phyloP scores from a whole-genome alignment of 306 rosid genomes.

The Crotalaria pallida region DNA sequence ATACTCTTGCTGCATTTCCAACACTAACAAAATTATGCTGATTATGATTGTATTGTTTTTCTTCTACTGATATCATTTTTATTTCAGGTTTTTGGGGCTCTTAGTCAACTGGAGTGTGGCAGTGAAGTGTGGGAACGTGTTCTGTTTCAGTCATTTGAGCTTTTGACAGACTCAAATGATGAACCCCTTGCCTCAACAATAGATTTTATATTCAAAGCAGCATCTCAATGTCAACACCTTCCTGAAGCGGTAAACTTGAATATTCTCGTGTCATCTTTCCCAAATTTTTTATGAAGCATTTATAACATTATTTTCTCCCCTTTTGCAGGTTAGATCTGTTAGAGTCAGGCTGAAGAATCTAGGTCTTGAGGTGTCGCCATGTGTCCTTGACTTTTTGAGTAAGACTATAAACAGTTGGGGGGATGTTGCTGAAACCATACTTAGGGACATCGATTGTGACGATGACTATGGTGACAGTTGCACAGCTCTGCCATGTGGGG shows the following conservation, averaged over 20 bases:
- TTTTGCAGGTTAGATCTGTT: slow-evolving; percentile 81
- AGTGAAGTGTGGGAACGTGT: slow-evolving; percentile 95
- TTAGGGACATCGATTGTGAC: slow-evolving; percentile 87
- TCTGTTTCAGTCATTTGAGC: slow-evolving; percentile 71
- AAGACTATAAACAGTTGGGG: slow-evolving; percentile 97
- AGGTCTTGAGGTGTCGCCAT: slow-evolving; percentile 79
- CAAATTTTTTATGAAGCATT: not conserved
- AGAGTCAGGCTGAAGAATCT: slow-evolving; percentile 79
- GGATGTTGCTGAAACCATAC: slow-evolving; percentile 94
- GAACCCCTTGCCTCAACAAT: slow-evolving; percentile 77
- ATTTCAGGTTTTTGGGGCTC: slow-evolving; percentile 81
- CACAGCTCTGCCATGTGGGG: slow-evolving; percentile 51
- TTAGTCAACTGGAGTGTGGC: slow-evolving; percentile 88
- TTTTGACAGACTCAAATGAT: slow-evolving; percentile 80
- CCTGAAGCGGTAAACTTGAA: slow-evolving; percentile 84
- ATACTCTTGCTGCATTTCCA: not conserved
- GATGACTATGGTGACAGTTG: slow-evolving; percentile 73
- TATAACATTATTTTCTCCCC: slow-evolving; percentile 24
- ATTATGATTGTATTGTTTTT: slow-evolving; percentile 10
- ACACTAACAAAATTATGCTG: not conserved
- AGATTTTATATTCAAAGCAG: slow-evolving; percentile 90
- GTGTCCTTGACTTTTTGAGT: slow-evolving; percentile 87
- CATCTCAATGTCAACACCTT: slow-evolving; percentile 96
- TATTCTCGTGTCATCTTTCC: not conserved
- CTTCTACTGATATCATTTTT: slow-evolving; percentile 21